Percentiles rank a stretch among this genome's conserved stretches.
phyloP scores from a whole-genome alignment of 164 flowering plant species.

The Sedum album region DNA sequence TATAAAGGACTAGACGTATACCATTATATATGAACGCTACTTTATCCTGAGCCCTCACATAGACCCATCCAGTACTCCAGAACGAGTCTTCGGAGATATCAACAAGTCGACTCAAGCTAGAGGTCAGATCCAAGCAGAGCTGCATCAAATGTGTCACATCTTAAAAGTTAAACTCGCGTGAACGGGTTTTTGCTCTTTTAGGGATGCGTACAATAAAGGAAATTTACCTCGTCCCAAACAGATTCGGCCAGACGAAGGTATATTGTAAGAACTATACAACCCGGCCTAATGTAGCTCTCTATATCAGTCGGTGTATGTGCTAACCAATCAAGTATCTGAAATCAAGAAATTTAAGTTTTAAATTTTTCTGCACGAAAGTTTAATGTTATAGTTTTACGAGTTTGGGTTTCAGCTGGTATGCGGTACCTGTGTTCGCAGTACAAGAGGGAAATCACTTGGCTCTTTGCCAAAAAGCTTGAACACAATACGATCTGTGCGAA shows the following conservation, averaged over 20 bases:
- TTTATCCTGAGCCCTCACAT: constrained; percentile 37
- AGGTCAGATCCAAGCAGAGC: constrained; percentile 36
- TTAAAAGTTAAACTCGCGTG: neutral
- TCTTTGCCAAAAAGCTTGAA: constrained; percentile 54
- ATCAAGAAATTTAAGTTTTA: neutral
- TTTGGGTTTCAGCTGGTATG: neutral
- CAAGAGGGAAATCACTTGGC: constrained; percentile 43
- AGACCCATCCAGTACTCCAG: constrained; percentile 63
- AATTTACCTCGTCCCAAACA: constrained; percentile 53
- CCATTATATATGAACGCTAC: constrained; percentile 46
- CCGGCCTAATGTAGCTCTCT: constrained; percentile 76
- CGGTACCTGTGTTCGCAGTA: constrained; percentile 42
- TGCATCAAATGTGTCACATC: constrained; percentile 12
- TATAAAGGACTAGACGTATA: constrained; percentile 11
- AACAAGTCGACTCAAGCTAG: constrained; percentile 41
- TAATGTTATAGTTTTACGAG: neutral
- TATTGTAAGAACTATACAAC: constrained; percentile 55
- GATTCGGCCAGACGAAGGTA: constrained; percentile 42
- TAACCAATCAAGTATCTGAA: constrained; percentile 67
- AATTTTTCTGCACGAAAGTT: neutral
- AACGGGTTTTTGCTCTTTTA: neutral
- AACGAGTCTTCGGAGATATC: constrained; percentile 36
- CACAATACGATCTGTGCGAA: constrained; percentile 43
- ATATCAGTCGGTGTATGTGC: constrained; percentile 67
- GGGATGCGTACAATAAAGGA: neutral